Evolutionary conservation across 140 eudicot species (phyloP).

Genomic region (Ambrosia hybrid): DNA sequence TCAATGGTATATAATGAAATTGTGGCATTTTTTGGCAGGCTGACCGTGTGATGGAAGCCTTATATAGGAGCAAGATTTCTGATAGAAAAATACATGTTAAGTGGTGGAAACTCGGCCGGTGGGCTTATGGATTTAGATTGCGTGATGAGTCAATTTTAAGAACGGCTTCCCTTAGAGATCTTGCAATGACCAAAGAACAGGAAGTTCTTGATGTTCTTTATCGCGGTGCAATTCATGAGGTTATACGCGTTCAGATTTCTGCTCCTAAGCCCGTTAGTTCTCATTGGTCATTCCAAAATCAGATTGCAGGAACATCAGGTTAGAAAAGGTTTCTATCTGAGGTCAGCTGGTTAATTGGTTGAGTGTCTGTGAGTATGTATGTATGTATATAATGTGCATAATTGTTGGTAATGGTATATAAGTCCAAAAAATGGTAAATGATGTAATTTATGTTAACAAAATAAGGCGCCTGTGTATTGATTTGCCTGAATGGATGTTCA

Average conservation of each 20-base stretch:
- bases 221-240: conserved; percentile 92
- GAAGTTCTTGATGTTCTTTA: conserved; percentile 80
- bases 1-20: background rate
- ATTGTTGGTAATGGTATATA: conserved; percentile 18
- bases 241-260: conserved; percentile 77
- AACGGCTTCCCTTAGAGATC: conserved; percentile 50
- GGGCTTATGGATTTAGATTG: conserved; percentile 75
- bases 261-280: conserved; percentile 50
- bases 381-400: conserved; percentile 23
- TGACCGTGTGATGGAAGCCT: conserved; percentile 48
- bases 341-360: background rate
- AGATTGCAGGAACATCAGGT: conserved; percentile 29
- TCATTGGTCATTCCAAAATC: conserved; percentile 55
- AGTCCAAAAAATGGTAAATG: conserved; percentile 16
- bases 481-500: background rate
- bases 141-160: conserved; percentile 71
- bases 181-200: conserved; percentile 55
- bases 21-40: conserved; percentile 37
- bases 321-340: conserved; percentile 7
- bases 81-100: conserved; percentile 65
- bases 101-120: conserved; percentile 95
- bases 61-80: conserved; percentile 44
- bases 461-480: conserved; percentile 13
- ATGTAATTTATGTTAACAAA: conserved; percentile 14
- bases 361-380: conserved; percentile 2